phyloP scores from a whole-genome alignment of 2,329 filamentous ascomycete genomes.

The Paecilomyces sp. region DNA sequence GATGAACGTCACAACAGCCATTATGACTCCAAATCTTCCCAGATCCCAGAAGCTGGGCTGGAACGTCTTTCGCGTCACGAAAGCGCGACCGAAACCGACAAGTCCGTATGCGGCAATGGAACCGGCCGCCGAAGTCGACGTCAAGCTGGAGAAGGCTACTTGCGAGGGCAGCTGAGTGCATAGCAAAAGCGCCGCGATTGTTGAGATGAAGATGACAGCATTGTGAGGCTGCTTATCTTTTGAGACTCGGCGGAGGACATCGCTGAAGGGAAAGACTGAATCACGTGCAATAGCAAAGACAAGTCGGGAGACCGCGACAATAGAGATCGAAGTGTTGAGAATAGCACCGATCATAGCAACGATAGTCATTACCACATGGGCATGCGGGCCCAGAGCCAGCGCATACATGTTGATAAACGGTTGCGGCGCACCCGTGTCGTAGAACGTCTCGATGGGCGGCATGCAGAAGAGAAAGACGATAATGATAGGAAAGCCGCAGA shows the following conservation, averaged over 20 bases:
- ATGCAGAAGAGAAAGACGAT: constrained; percentile 23
- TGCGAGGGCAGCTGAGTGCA: constrained; percentile 49
- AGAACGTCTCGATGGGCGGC: constrained; percentile 22
- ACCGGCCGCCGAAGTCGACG: constrained; percentile 41
- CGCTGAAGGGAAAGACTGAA: constrained; percentile 48
- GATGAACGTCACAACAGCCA: constrained; percentile 36
- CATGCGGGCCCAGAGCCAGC: constrained; percentile 7
- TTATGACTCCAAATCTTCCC: constrained; percentile 33
- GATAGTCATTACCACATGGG: constrained; percentile 8
- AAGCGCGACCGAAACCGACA: constrained; percentile 36
- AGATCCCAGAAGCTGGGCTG: constrained; percentile 39
- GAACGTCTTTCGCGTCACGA: constrained; percentile 37
- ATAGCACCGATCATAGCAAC: constrained; percentile 8
- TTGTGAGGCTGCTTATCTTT: constrained; percentile 48
- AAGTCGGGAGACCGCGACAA: constrained; percentile 47
- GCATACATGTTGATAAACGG: constrained; percentile 14
- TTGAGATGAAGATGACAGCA: constrained; percentile 47
- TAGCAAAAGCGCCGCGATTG: constrained; percentile 43
- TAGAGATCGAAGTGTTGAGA: constrained; percentile 45
- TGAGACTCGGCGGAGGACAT: constrained; percentile 44
- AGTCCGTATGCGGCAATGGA: constrained; percentile 40
- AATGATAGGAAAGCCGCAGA: constrained; percentile 22
- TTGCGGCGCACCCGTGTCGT: constrained; percentile 19
- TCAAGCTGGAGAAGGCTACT: constrained; percentile 40
- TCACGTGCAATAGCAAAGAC: constrained; percentile 54